Base-by-base conservation (phyloP, 345 rosid genomes). In the Rubroshorea leprosula region DNA sequence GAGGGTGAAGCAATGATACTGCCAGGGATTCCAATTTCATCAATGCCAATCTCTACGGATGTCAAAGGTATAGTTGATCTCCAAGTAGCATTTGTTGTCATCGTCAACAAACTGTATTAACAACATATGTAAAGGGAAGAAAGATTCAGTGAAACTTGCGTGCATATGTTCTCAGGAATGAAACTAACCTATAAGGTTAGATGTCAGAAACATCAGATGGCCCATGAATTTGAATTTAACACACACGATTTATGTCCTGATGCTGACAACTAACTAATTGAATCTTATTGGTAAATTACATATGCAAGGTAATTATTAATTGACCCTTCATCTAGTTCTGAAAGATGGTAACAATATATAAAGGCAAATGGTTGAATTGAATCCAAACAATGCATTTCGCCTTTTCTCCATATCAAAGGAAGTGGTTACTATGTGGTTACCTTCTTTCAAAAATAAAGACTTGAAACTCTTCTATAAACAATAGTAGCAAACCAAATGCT, bases 61-160 rank as follows among this genome's bases (percentile, higher is more conserved):
- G 67, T 87, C 90, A n/a, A 90, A 90, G 21, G 78, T 78, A 78
- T 90, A 90, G 80, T 82, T 90, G 80, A 90, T 80, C 78, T 85
- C 96, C 76, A 87, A 73, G 77, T 90, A 80, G 78, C 81, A 77
- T 73, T 85, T 90, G 74, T 80, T 76, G 64, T 90, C 97, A 27
- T 90, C 97, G 63, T 90, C 96, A 44, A 76, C 63, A 54, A 90
- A 87, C 96, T 90, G 83, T 55, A 70, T 67, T 50, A 43, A 52
- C 19, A 60, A 25, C 25, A 31, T 23, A n/a, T 11, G 60, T n/a
- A 15, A 50, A 63, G 23, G 15, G 19, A 7, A 48, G 41, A 55
- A 38, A 23, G 57, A 48, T 61, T 21, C 23, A 31, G 41, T 52
- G 20, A 19, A 24, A 29, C 22, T 38, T 56, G 17, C 10, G 23